Evolutionary conservation across 2,329 filamentous ascomycete genomes (phyloP).

Genomic region (Fusarium sp.): DNA sequence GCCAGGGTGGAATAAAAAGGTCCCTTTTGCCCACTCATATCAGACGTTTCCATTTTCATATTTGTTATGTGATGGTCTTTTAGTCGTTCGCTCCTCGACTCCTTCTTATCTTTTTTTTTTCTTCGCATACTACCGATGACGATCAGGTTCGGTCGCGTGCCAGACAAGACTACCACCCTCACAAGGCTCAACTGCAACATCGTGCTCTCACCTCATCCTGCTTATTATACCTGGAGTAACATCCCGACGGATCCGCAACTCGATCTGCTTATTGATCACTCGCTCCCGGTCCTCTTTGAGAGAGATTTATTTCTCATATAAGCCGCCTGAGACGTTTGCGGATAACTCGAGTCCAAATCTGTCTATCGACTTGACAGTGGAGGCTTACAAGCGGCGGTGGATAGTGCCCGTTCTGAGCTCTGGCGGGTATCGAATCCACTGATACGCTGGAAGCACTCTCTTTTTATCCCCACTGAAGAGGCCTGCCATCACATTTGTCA

Average conservation of each 20-base stretch:
- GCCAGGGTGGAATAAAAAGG: constrained; percentile 28
- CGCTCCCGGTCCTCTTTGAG: neutral
- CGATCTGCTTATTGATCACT: constrained; percentile 1
- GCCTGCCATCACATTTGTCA: constrained; percentile 5
- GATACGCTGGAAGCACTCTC: neutral
- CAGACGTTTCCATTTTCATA: neutral
- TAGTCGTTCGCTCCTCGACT: constrained; percentile 14
- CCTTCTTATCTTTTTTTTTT: constrained; percentile 8
- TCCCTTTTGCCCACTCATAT: constrained; percentile 21
- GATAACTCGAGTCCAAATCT: constrained; percentile 18
- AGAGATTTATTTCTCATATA: constrained; percentile 21
- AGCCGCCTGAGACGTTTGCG: constrained; percentile 24
- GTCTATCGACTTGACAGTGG: constrained; percentile 7
- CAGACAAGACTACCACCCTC: constrained; percentile 27
- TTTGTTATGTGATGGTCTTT: constrained; percentile 30
- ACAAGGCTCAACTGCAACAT: constrained; percentile 16
- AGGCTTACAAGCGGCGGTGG: constrained; percentile 10
- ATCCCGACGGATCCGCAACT: constrained; percentile 29
- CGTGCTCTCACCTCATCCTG: constrained; percentile 31
- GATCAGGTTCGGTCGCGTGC: constrained; percentile 32
- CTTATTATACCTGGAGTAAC: constrained; percentile 22
- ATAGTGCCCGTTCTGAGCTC: neutral
- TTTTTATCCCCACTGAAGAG: constrained; percentile 2
- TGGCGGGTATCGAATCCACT: constrained; percentile 2
- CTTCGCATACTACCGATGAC: constrained; percentile 21